phyloP scores from a whole-genome alignment of 2,329 filamentous ascomycete genomes.

The Fusarium beomiforme region DNA sequence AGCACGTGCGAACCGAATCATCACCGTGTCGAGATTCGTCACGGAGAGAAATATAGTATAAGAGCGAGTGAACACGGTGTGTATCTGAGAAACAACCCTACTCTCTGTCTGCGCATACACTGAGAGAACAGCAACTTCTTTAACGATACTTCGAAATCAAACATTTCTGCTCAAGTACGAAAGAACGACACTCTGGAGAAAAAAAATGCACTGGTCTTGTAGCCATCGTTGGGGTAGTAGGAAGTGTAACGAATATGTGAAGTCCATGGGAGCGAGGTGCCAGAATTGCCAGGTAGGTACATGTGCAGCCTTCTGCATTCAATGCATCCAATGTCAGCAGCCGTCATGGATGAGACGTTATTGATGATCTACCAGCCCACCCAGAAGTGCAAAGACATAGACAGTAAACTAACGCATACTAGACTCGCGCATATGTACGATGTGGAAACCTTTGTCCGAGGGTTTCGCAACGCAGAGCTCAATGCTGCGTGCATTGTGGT shows the following conservation, averaged over 20 bases:
- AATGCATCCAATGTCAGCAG: constrained; percentile 9
- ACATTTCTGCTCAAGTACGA: neutral
- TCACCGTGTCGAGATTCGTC: constrained; percentile 7
- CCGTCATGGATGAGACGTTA: constrained; percentile 18
- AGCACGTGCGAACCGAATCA: constrained; percentile 34
- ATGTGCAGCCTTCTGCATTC: neutral
- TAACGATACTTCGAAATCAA: neutral
- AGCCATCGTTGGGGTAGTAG: constrained; percentile 38
- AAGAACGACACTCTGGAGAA: neutral
- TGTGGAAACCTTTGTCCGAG: constrained; percentile 32
- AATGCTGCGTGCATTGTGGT: constrained; percentile 33
- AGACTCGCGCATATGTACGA: constrained; percentile 36
- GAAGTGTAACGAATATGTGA: constrained; percentile 35
- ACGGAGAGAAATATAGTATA: constrained; percentile 26
- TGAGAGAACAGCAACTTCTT: constrained; percentile 3
- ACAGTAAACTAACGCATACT: constrained; percentile 36
- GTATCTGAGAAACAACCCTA: neutral
- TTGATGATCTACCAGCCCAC: constrained; percentile 16
- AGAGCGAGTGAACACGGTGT: constrained; percentile 23
- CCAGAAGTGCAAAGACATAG: constrained; percentile 29
- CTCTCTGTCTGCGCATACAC: constrained; percentile 10
- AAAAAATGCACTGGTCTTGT: constrained; percentile 39
- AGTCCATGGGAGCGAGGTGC: constrained; percentile 31
- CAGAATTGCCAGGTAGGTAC: constrained; percentile 36
- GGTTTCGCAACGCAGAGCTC: constrained; percentile 32